Evolutionary conservation across 2,329 filamentous ascomycete genomes (phyloP).

Genomic region (Sarocladium brachiariae): DNA sequence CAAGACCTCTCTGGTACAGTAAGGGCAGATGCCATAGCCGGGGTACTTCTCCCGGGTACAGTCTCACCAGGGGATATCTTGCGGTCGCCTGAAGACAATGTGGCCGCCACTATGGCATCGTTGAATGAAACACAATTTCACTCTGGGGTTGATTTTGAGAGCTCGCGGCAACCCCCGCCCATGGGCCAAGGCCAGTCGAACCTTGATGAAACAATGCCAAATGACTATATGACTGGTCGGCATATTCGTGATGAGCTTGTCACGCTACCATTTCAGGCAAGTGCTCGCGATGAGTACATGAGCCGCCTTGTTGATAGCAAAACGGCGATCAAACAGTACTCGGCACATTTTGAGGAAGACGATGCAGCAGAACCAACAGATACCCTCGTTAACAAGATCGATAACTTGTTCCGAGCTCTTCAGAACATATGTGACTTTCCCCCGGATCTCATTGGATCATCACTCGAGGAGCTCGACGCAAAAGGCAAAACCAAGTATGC

Average conservation of each 20-base stretch:
- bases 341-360: conserved; percentile 34
- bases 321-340: conserved; percentile 37
- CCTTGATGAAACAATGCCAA: neutral
- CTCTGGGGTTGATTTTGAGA: neutral
- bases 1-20: neutral
- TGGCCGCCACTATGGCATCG: neutral
- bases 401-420: conserved; percentile 43
- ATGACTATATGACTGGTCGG: neutral
- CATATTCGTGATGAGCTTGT: conserved; percentile 21
- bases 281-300: conserved; percentile 42
- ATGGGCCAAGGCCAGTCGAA: neutral
- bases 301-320: conserved; percentile 36
- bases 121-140: neutral
- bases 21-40: neutral
- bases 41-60: conserved; percentile 2
- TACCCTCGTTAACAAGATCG: conserved; percentile 36
- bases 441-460: conserved; percentile 40
- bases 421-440: conserved; percentile 52
- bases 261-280: conserved; percentile 51
- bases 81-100: neutral
- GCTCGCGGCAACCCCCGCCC: conserved; percentile 2
- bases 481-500: conserved; percentile 44
- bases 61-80: conserved; percentile 13
- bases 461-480: conserved; percentile 29
- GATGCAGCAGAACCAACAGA: conserved; percentile 31